phyloP scores from a whole-genome alignment of 371 early-diverging fungal species.

The Chytridium lagenaria region DNA sequence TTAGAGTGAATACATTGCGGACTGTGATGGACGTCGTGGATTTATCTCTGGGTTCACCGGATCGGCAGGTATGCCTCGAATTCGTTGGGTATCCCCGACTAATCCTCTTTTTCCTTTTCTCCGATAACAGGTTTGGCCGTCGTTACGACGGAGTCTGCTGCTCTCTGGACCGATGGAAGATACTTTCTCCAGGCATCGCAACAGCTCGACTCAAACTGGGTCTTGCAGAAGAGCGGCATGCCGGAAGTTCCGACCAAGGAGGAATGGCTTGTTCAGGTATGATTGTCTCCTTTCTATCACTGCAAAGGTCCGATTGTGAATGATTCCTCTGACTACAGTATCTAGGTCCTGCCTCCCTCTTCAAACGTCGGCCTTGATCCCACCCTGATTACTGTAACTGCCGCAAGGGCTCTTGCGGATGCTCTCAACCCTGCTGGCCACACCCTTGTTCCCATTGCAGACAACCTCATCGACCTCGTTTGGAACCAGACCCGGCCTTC shows the following conservation, averaged over 20 bases:
- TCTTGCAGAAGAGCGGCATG: conserved; percentile 89
- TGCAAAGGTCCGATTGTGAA: background rate
- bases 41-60: conserved; percentile 98
- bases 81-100: no score
- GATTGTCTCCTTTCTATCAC: conserved; percentile 7
- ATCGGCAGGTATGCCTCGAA: conserved; percentile 78
- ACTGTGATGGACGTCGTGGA: conserved; percentile 88
- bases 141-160: conserved; percentile 71
- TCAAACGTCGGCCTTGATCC: conserved; percentile 89
- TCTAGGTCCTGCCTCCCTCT: conserved; percentile 65
- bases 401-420: conserved; percentile 64
- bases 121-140: conserved; percentile 74
- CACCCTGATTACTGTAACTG: conserved; percentile 76
- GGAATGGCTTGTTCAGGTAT: conserved; percentile 78
- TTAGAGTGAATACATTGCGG: conserved; percentile 96
- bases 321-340: background rate
- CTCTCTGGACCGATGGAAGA: conserved; percentile 97
- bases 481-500: conserved; percentile 77
- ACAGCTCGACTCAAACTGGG: conserved; percentile 91
- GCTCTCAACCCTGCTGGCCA: conserved; percentile 53
- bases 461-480: conserved; percentile 78
- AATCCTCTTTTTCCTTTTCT: conserved; percentile 27
- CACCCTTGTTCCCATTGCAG: conserved; percentile 41
- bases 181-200: conserved; percentile 98
- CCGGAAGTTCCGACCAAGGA: conserved; percentile 87